Conservation (phyloP, 192 early-diverging fungal genomes). For the Diversispora epigaea region DNA sequence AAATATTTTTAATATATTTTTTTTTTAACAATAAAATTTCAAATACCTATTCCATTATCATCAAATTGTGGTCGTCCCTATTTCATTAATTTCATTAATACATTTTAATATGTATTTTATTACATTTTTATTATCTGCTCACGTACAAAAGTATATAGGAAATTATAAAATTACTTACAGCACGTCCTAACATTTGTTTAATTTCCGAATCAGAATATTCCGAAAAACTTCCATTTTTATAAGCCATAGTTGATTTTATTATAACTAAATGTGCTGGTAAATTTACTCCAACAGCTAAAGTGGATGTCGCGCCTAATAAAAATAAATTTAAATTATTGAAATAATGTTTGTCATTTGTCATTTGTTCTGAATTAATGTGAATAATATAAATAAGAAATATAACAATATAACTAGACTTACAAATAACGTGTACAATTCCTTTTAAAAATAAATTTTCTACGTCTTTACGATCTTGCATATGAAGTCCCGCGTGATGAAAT, state of each 20-base stretch:
- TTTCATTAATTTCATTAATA: too few species aligned
- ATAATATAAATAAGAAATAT: not conserved
- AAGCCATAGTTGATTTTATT: slow-evolving; percentile 66
- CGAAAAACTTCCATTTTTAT: slow-evolving; percentile 41
- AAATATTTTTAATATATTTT: not conserved
- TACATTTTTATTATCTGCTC: not conserved
- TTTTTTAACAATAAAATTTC: not conserved
- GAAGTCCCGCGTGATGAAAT: slow-evolving; percentile 64
- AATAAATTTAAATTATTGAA: not conserved
- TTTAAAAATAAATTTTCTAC: slow-evolving; percentile 58
- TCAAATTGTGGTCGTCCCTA: slow-evolving; percentile 64
- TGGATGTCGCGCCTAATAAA: slow-evolving; percentile 64
- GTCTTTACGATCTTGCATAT: slow-evolving; percentile 41
- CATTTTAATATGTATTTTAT: too few species aligned
- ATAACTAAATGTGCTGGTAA: slow-evolving; percentile 75
- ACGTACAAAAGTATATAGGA: not conserved
- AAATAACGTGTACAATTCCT: slow-evolving; percentile 56
- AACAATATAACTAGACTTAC: slow-evolving; percentile 39
- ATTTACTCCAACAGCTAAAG: slow-evolving; percentile 76
- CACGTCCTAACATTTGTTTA: slow-evolving; percentile 77
- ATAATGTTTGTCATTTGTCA: not conserved
- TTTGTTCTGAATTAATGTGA: not conserved
- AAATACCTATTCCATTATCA: slow-evolving; percentile 46
- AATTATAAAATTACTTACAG: slow-evolving; percentile 36
- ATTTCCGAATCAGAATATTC: slow-evolving; percentile 70